Base-by-base conservation (phyloP, 108 stramenopile species). In the Pseudonitzschia multistriata region DNA sequence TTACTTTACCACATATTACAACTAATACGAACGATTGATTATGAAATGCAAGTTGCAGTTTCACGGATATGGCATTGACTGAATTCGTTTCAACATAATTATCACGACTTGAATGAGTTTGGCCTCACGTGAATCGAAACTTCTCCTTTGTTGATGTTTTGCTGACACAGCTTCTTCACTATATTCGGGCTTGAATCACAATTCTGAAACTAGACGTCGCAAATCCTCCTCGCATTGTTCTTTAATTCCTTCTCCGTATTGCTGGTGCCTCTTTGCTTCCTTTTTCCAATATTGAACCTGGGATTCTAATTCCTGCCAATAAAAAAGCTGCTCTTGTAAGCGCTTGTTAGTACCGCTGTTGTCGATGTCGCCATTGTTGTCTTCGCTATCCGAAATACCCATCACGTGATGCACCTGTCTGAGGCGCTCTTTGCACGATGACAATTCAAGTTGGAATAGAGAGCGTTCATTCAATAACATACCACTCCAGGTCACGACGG, bases 271-370 rank as follows among this genome's bases (percentile, higher is more conserved):
- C 21, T 59, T 59, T 17, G 57, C 57, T 33, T 59, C 57, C 35
- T 59, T 59, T 59, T 59, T 59, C 57, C 57, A 59, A 33, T 34
- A 59, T 59, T 11, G 15, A 33, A 59, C 57, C 34, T 59, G 57
- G 6, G 28, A 25, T 59, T 59, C 57, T 10, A 59, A n/a, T n/a
- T 59, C 57, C 19, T 59, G 24, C 57, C 31, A 59, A 30, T 59
- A 59, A 25, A 25, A 52, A 25, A 22, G 21, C 8, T 52, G 50
- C 25, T 52, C 50, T 24, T 52, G 8, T 8, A 52, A 5, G 50
- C 50, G 50, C 2, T 24, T 25, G 50, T 25, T 52, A 8, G 24
- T 19, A 25, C 24, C 19, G 25, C 8, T 52, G 3, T 35, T 33
- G 15, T 33, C 31, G 17, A 17, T 13, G 5, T 29, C 57, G 17